Conservation (phyloP, 2,329 filamentous ascomycete genomes). For the Lecanosticta acicola region DNA sequence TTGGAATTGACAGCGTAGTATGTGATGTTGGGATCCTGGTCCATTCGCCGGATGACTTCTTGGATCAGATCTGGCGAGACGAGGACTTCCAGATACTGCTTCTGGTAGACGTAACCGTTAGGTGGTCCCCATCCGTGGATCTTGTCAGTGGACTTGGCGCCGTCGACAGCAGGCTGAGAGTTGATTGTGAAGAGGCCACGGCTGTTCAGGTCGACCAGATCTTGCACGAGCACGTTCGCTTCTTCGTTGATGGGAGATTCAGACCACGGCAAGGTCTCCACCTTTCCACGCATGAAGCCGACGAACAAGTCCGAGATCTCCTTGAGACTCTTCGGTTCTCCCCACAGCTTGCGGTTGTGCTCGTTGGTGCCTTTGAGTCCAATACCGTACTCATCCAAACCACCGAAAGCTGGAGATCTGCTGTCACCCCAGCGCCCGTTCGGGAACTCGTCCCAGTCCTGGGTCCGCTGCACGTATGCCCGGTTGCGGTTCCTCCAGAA, state of each 20-base stretch:
- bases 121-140: slow-evolving; percentile 90
- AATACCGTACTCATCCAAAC: slow-evolving; percentile 89
- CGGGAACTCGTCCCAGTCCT: slow-evolving; percentile 98
- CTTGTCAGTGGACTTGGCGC: slow-evolving; percentile 78
- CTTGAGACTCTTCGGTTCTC: slow-evolving; percentile 69
- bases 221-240: slow-evolving; percentile 68
- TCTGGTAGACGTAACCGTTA: slow-evolving; percentile 97
- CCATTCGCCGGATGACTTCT: slow-evolving; percentile 71
- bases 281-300: slow-evolving; percentile 71
- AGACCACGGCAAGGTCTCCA: slow-evolving; percentile 87
- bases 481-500: slow-evolving; percentile 98
- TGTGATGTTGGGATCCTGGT: slow-evolving; percentile 73
- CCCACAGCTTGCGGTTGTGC: slow-evolving; percentile 93
- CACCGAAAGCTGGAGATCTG: slow-evolving; percentile 90
- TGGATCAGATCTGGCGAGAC: slow-evolving; percentile 73
- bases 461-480: slow-evolving; percentile 89
- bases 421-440: slow-evolving; percentile 99
- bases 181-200: slow-evolving; percentile 92
- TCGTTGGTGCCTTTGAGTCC: slow-evolving; percentile 92
- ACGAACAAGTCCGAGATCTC: slow-evolving; percentile 83
- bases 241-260: slow-evolving; percentile 81
- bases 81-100: slow-evolving; percentile 90
- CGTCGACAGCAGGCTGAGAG: slow-evolving; percentile 91
- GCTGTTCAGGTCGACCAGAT: slow-evolving; percentile 75
- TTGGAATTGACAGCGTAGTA: slow-evolving; percentile 89